Evolutionary conservation across 805 yeast genomes (phyloP), one percentile per base, ranked within the genome.

Genomic region (Candida sphagnicola): DNA sequence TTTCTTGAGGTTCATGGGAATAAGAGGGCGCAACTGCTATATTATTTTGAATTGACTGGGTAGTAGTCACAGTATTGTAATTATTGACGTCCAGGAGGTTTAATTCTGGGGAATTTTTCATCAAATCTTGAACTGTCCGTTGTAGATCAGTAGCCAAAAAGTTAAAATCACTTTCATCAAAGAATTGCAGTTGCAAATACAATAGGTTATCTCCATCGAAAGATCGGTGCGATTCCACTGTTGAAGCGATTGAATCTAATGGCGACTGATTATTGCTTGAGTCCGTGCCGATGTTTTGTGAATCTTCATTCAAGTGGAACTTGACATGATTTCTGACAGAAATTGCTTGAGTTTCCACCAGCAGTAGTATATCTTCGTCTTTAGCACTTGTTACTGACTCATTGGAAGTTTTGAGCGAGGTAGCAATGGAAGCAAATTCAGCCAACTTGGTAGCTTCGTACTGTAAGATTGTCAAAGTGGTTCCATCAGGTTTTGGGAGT

Each of bases 111-210:
- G 33, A 30, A 17, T 30, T 12, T 10, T 12, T 30, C 33, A 30
- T 30, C 12, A 15, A 11, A 13, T n/a, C 33, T 18, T 30, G n/a
- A 15, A 30, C 33, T n/a, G 16, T n/a, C 5, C 16, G 16, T 17
- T 30, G 33, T 12, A 30, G 15, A 17, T 30, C 18, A 19, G 18
- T 26, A 21, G 37, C 36, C 12, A 34, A 19, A 8, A 41, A 37
- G 16, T 33, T 19, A 30, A 41, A 35, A 21, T 31, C 23, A 18
- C 15, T 14, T 18, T 31, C 31, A 28, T 31, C 35, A 24, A 38
- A 15, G n/a, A 29, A n/a, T 23, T 30, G 16, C 12, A 30, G 8
- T 15, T 30, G 17, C 18, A 30, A 30, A 15, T 30, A 30, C 18
- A 18, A n/a, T 10, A 30, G 16, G 21, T n/a, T 30, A 12, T 30